phyloP scores from a whole-genome alignment of 192 early-diverging fungal species.

The Coemansia erecta region DNA sequence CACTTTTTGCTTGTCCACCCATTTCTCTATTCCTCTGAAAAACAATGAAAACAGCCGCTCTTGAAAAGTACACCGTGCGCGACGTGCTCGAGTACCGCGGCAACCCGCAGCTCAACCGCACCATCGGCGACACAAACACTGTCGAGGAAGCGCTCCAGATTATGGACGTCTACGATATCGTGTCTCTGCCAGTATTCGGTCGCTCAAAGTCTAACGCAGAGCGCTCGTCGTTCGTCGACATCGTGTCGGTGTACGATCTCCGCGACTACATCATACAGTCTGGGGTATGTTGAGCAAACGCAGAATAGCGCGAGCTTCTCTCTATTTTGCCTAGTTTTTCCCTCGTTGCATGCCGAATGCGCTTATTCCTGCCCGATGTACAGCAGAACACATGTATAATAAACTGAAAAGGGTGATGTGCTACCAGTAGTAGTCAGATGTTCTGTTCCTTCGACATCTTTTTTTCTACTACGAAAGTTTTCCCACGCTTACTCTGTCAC shows the following conservation, averaged over 20 bases:
- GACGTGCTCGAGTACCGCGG: slow-evolving; percentile 45
- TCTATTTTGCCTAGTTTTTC: too few relatives aligned
- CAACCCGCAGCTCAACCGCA: slow-evolving; percentile 29
- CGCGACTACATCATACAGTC: slow-evolving; percentile 44
- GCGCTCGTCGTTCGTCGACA: slow-evolving; percentile 29
- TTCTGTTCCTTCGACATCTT: too few relatives aligned
- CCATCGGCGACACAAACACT: slow-evolving; percentile 14
- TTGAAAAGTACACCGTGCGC: slow-evolving; percentile 38
- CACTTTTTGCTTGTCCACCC: too few relatives aligned
- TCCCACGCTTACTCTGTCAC: neutral
- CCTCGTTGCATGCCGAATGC: too few relatives aligned
- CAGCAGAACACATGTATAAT: too few relatives aligned
- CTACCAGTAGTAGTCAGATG: too few relatives aligned
- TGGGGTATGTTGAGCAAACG: slow-evolving; percentile 17
- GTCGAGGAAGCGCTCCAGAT: slow-evolving; percentile 27
- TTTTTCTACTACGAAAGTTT: neutral
- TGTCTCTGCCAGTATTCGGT: slow-evolving; percentile 46
- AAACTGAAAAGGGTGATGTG: too few relatives aligned
- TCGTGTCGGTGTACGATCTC: slow-evolving; percentile 49
- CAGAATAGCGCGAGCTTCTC: neutral
- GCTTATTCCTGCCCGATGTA: too few relatives aligned
- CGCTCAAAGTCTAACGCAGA: neutral
- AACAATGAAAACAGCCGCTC: slow-evolving; percentile 32
- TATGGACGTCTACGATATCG: slow-evolving; percentile 38
- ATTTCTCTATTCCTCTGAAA: neutral